Percentiles rank a stretch among this genome's conserved stretches.
phyloP scores from a whole-genome alignment of 306 rosid genomes.

The Vigna trinervia region DNA sequence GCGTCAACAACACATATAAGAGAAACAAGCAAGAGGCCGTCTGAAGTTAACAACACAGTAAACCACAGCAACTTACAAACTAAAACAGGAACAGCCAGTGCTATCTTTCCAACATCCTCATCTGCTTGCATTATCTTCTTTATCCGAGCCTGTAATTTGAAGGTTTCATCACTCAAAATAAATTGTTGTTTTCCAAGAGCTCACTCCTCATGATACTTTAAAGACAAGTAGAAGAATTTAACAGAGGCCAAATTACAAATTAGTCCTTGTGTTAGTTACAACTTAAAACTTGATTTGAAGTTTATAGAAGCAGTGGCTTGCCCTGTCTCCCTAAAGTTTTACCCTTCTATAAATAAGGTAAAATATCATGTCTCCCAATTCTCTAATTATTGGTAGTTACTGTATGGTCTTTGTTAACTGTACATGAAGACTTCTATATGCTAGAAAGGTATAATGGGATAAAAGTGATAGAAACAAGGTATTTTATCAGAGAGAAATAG shows the following conservation, averaged over 20 bases:
- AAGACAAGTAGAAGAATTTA: slow-evolving; percentile 9
- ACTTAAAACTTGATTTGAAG: neutral
- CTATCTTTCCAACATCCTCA: slow-evolving; percentile 97
- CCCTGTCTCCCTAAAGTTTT: neutral
- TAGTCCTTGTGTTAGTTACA: slow-evolving; percentile 17
- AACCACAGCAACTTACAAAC: slow-evolving; percentile 76
- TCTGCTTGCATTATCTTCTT: slow-evolving; percentile 99
- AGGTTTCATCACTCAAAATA: slow-evolving; percentile 36
- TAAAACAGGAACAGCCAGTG: slow-evolving; percentile 95
- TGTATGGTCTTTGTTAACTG: neutral
- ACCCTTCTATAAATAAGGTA: neutral
- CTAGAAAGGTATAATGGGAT: neutral
- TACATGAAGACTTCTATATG: neutral
- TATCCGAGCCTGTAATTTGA: slow-evolving; percentile 82
- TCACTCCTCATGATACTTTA: slow-evolving; percentile 12
- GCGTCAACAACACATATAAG: slow-evolving; percentile 36
- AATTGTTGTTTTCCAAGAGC: slow-evolving; percentile 15
- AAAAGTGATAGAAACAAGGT: neutral
- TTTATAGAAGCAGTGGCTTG: neutral
- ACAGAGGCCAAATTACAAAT: slow-evolving; percentile 5
- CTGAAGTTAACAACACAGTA: slow-evolving; percentile 33
- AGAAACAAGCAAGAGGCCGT: neutral
- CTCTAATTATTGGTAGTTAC: neutral
- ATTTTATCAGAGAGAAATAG: neutral
- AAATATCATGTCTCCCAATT: slow-evolving; percentile 6